Evolutionary conservation across 73 alveolate species (phyloP).

Genomic region (Uronychia setigera): DNA sequence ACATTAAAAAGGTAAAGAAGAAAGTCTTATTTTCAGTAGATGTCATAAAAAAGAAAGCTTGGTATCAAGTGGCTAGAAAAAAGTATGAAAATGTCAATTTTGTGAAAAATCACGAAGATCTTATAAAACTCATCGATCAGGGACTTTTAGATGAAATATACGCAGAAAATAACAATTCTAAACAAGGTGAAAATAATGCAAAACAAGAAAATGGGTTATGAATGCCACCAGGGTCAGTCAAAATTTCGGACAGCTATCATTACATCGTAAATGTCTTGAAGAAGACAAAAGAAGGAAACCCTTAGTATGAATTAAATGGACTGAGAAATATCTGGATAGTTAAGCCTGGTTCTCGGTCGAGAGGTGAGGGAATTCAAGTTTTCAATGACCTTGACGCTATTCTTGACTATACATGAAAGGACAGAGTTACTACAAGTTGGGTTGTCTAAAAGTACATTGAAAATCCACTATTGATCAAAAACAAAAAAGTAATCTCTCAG

Average conservation of each 20-base stretch:
- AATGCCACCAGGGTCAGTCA: too few relatives aligned
- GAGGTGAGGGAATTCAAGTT: slow-evolving; percentile 73
- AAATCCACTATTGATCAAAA: slow-evolving; percentile 75
- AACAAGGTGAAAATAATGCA: too few relatives aligned
- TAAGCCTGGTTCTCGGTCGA: slow-evolving; percentile 71
- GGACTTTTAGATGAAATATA: too few relatives aligned
- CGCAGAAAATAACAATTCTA: too few relatives aligned
- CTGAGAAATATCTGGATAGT: slow-evolving; percentile 77
- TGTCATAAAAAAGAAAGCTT: not conserved
- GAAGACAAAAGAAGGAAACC: slow-evolving; percentile 35
- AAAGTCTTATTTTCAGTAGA: not conserved
- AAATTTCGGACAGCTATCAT: too few relatives aligned
- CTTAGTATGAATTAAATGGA: slow-evolving; percentile 66
- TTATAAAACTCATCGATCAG: not conserved
- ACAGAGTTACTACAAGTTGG: slow-evolving; percentile 66
- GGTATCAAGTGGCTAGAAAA: not conserved
- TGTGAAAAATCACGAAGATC: not conserved
- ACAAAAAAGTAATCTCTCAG: slow-evolving; percentile 54
- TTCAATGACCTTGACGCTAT: slow-evolving; percentile 25
- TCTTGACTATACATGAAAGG: slow-evolving; percentile 23
- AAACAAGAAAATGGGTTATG: too few relatives aligned
- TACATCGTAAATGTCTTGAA: slow-evolving; percentile 7
- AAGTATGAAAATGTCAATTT: not conserved
- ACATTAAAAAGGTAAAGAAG: slow-evolving; percentile 56
- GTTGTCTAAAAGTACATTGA: slow-evolving; percentile 88